These are phyloP conservation scores for Aspergillus glaucus DNA, from an alignment of 2,329 filamentous ascomycete species.

Conservation along the genomic window DNA sequence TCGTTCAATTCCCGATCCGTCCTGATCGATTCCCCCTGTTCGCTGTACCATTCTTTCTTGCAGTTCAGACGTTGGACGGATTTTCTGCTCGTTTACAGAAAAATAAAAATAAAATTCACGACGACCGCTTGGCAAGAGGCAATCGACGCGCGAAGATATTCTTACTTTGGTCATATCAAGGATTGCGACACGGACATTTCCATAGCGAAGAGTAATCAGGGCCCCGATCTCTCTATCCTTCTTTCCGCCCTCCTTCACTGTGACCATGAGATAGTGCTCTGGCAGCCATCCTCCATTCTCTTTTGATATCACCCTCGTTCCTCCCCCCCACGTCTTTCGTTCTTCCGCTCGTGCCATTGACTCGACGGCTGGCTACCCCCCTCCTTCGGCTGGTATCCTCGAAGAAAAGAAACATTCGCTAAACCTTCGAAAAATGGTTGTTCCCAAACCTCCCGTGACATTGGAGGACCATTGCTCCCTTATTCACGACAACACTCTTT, in stretches of 20 bases:
- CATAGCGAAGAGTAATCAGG: no score
- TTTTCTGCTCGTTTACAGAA: no score
- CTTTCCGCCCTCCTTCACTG: not conserved
- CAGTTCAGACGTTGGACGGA: no score
- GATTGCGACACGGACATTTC: no score
- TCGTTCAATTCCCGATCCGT: not conserved
- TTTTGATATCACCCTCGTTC: constrained; percentile 1
- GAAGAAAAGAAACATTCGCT: constrained; percentile 9
- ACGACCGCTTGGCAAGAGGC: no score
- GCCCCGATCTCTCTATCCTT: not conserved
- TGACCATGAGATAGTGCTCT: constrained; percentile 32
- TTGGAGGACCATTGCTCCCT: constrained; percentile 75
- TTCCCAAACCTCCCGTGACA: constrained; percentile 62
- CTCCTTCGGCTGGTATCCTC: constrained; percentile 25
- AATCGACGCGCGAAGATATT: no score
- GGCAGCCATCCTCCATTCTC: constrained; percentile 24
- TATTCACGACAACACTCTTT: constrained; percentile 74
- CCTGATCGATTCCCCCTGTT: not conserved
- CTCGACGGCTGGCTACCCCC: constrained; percentile 20
- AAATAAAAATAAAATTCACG: no score
- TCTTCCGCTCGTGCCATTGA: constrained; percentile 5
- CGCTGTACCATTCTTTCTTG: not conserved
- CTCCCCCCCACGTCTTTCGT: constrained; percentile 1
- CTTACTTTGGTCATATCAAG: no score
- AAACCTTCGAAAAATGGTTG: constrained; percentile 56